Percentiles rank a stretch among this genome's conserved stretches.
phyloP scores from a whole-genome alignment of 2,329 filamentous ascomycete genomes.

The Endocalyx cinctus region DNA sequence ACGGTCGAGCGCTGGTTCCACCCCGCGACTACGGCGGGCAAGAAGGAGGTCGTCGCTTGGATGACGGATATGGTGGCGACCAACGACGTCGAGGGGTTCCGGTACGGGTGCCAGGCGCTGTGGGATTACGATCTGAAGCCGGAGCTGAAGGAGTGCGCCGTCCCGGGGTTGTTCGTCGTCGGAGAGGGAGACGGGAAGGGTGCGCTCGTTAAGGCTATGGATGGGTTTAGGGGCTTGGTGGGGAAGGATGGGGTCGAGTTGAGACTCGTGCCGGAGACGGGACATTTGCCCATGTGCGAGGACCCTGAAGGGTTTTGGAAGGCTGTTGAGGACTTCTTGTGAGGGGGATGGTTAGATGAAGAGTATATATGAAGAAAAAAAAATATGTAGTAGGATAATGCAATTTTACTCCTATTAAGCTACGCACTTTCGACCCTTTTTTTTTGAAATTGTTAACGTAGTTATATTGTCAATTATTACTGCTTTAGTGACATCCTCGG shows the following conservation, averaged over 20 bases:
- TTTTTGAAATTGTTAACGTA: no score
- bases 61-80: constrained; percentile 65
- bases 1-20: constrained; percentile 82
- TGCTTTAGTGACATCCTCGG: no score
- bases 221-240: constrained; percentile 59
- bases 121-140: constrained; percentile 66
- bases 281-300: constrained; percentile 83
- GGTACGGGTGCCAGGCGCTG: constrained; percentile 62
- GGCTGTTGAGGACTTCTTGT: constrained; percentile 57
- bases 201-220: constrained; percentile 74
- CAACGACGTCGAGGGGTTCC: constrained; percentile 69
- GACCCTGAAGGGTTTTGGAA: constrained; percentile 63
- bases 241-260: constrained; percentile 54
- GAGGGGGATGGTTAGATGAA: no score
- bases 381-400: no score
- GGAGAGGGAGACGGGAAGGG: constrained; percentile 67
- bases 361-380: no score
- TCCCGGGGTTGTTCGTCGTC: constrained; percentile 64
- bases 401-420: no score
- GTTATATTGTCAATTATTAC: no score
- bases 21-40: constrained; percentile 41
- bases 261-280: constrained; percentile 63
- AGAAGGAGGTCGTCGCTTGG: constrained; percentile 41
- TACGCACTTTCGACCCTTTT: no score
- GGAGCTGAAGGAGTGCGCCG: constrained; percentile 47